phyloP scores from a whole-genome alignment of 2,329 filamentous ascomycete species.

The Phyllosticta capitalensis region DNA sequence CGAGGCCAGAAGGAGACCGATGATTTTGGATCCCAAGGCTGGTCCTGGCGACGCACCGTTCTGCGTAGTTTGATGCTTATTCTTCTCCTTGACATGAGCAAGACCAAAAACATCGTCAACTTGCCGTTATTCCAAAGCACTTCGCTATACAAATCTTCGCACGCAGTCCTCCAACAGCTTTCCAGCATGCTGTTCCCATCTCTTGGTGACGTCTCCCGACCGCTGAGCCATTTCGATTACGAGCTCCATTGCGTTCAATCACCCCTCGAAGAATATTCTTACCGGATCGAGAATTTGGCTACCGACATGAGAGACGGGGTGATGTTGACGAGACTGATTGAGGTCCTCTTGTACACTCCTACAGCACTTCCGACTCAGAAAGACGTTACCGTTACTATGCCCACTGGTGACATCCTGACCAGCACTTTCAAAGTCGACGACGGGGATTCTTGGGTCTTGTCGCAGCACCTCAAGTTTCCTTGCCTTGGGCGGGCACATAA shows the following conservation, averaged over 20 bases:
- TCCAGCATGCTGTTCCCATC: slow-evolving; percentile 47
- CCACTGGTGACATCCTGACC: slow-evolving; percentile 35
- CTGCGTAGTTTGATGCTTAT: slow-evolving; percentile 52
- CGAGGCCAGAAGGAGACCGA: slow-evolving; percentile 23
- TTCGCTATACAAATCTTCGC: slow-evolving; percentile 48
- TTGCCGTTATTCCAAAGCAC: slow-evolving; percentile 42
- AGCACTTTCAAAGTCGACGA: slow-evolving; percentile 23
- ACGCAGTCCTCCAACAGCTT: slow-evolving; percentile 42
- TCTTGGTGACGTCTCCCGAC: slow-evolving; percentile 47
- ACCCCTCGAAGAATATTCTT: slow-evolving; percentile 49
- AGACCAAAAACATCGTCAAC: slow-evolving; percentile 27
- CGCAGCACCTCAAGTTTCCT: slow-evolving; percentile 50
- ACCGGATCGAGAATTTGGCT: slow-evolving; percentile 50
- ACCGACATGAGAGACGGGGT: slow-evolving; percentile 54
- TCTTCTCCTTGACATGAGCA: slow-evolving; percentile 48
- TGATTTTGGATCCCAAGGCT: slow-evolving; percentile 35
- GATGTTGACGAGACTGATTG: slow-evolving; percentile 49
- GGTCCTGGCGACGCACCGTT: slow-evolving; percentile 46
- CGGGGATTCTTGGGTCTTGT: slow-evolving; percentile 39
- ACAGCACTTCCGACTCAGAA: slow-evolving; percentile 24
- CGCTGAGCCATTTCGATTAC: slow-evolving; percentile 48
- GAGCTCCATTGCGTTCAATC: slow-evolving; percentile 46
- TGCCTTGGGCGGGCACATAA: slow-evolving; percentile 47
- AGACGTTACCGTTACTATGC: slow-evolving; percentile 36
- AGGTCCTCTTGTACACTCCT: slow-evolving; percentile 43